Conservation (phyloP, 2,329 filamentous ascomycete genomes). For the Venturia carpophila region DNA sequence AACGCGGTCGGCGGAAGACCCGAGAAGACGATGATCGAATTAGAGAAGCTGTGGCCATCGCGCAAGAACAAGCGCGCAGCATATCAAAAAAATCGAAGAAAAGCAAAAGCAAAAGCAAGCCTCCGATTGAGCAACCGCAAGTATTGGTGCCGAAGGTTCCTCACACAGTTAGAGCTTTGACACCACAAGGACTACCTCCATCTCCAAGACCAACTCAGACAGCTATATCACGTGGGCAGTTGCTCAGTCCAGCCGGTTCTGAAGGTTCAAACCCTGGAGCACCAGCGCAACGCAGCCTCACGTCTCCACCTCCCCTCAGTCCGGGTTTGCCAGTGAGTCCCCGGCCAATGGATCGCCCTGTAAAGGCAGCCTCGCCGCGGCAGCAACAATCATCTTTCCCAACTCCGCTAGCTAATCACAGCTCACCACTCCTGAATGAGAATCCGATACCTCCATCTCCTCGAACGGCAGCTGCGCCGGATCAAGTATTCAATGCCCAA, state of each 20-base stretch:
- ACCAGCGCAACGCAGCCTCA: constrained; percentile 31
- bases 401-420: constrained; percentile 63
- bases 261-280: constrained; percentile 27
- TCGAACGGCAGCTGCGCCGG: neutral
- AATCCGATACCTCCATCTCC: constrained; percentile 52
- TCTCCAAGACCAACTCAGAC: constrained; percentile 14
- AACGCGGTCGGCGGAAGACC: constrained; percentile 72
- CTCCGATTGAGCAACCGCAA: constrained; percentile 23
- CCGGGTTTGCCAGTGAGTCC: constrained; percentile 58
- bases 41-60: constrained; percentile 58
- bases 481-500: neutral
- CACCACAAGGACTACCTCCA: constrained; percentile 8
- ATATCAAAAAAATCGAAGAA: constrained; percentile 64
- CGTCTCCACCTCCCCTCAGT: constrained; percentile 46
- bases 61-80: constrained; percentile 63
- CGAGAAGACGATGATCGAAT: constrained; percentile 79
- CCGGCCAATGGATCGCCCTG: constrained; percentile 51
- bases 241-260: constrained; percentile 44
- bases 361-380: constrained; percentile 52
- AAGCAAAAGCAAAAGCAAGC: constrained; percentile 43
- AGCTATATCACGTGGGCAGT: constrained; percentile 27
- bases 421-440: constrained; percentile 40
- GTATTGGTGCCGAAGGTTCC: constrained; percentile 20
- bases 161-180: neutral
- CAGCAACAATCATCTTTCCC: constrained; percentile 48